These are phyloP conservation scores for Baorangia bicolor DNA, from an alignment of 768 basidiomycete genomes.

Conservation along the genomic window DNA sequence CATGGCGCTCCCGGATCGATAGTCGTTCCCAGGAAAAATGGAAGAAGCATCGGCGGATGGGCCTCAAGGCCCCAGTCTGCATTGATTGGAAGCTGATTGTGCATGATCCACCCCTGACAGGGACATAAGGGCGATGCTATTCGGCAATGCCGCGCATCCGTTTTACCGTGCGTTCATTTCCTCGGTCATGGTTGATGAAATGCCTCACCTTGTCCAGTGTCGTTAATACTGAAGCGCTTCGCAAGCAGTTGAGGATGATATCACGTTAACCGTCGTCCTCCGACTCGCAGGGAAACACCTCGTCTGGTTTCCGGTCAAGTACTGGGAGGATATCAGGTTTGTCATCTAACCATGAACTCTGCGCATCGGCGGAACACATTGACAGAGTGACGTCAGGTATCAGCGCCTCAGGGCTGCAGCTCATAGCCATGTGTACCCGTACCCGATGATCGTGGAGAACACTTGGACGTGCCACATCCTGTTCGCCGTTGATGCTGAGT, in stretches of 20 bases:
- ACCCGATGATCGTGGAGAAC: conserved; percentile 12
- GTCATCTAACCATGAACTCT: not conserved
- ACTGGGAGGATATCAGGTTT: not conserved
- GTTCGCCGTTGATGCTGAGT: conserved; percentile 10
- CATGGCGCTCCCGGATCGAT: not conserved
- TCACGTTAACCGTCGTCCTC: not conserved
- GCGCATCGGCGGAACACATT: not conserved
- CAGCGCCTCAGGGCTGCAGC: not conserved
- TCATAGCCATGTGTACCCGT: no score
- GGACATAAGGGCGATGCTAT: not conserved
- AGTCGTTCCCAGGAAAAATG: not conserved
- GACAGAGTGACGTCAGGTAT: not conserved
- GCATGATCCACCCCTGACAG: not conserved
- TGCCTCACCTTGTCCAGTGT: not conserved
- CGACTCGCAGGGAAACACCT: not conserved
- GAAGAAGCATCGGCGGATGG: not conserved
- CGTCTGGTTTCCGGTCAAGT: not conserved
- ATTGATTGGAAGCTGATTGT: not conserved
- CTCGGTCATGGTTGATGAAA: not conserved
- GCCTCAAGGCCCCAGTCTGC: no score
- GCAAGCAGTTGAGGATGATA: not conserved
- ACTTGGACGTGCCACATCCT: conserved; percentile 16
- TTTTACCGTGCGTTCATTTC: not conserved
- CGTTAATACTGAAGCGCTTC: no score
- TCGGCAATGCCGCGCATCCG: not conserved